Conservation (phyloP, 208 protist species). For the Acanthamoeba lenticulata region DNA sequence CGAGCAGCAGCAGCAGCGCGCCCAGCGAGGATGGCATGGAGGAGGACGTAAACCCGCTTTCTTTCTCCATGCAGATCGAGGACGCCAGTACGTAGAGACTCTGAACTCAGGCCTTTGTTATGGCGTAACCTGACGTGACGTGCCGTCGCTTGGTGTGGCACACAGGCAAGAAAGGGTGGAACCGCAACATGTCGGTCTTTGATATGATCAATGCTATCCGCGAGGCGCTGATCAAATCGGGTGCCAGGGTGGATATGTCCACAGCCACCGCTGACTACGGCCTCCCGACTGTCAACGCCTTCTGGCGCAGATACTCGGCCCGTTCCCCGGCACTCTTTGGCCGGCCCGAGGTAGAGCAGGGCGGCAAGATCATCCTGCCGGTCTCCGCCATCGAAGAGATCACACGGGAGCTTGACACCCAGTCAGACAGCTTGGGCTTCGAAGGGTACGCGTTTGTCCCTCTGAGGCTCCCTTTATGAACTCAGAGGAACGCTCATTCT, state of each 20-base stretch:
- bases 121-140: neutral
- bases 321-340: neutral
- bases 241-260: constrained; percentile 46
- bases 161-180: constrained; percentile 41
- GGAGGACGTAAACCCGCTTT: constrained; percentile 44
- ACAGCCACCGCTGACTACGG: constrained; percentile 23
- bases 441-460: neutral
- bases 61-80: constrained; percentile 46
- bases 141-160: neutral
- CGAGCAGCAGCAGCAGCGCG: too few species aligned
- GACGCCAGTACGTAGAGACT: neutral
- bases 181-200: constrained; percentile 24
- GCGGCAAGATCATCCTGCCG: constrained; percentile 55
- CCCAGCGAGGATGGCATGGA: too few species aligned
- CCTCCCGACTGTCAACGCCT: constrained; percentile 55
- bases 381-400: constrained; percentile 50
- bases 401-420: constrained; percentile 14
- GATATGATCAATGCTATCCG: constrained; percentile 8
- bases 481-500: too few species aligned
- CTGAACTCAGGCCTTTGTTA: neutral
- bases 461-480: too few species aligned
- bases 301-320: constrained; percentile 13
- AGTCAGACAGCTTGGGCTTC: constrained; percentile 19
- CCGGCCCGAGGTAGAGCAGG: constrained; percentile 50
- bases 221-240: constrained; percentile 11